Evolutionary conservation across 768 basidiomycete species (phyloP), one percentile per base, ranked within the genome.

Genomic region (Xerocomellus dryophilus): DNA sequence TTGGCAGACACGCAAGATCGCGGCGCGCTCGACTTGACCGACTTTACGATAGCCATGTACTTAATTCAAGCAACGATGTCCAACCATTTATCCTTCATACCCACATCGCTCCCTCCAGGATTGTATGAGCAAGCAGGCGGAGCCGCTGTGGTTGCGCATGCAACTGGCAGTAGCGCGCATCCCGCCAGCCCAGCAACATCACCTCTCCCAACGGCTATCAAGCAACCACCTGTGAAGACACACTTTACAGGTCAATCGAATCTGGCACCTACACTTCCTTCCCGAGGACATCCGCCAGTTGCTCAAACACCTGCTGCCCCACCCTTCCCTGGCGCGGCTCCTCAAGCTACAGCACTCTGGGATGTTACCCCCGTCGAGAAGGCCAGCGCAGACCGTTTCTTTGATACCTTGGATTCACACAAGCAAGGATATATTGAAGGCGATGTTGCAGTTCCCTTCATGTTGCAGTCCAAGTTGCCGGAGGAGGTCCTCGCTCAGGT

Each of bases 1-100:
- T 81, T 99, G 36, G 89, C 95, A n/a, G 97, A 99, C 70, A 95
- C 94, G 4, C 90, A 95, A 71, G 83, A 89, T 61, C 82, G 97
- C 56, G 96, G 97, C 47, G 76, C 80, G 12, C 84, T 99, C 55
- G 97, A 99, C 69, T 75, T 84, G 15, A 79, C 87, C 42, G 97
- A 99, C 72, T 99, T 99, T 67, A 86, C 89, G 55, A 84, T 99
- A 64, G 97, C 88, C 38, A 95, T 97, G 94, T 93, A 92, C 71
- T 82, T 98, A 66, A 94, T 98, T 59, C 94, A 98, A 71, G 87
- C 83, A n/a, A 75, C 81, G 36, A 97, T 98, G 94, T 83, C 87
- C 49, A 81, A 82, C 51, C 81, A 86, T 57, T 74, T 92, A 51
- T 75, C 84, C 47, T 79, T 78, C 56, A 78, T 95, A 46, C 94